Evolutionary conservation across 2,329 filamentous ascomycete genomes (phyloP).

Genomic region (Penicillium sp.): DNA sequence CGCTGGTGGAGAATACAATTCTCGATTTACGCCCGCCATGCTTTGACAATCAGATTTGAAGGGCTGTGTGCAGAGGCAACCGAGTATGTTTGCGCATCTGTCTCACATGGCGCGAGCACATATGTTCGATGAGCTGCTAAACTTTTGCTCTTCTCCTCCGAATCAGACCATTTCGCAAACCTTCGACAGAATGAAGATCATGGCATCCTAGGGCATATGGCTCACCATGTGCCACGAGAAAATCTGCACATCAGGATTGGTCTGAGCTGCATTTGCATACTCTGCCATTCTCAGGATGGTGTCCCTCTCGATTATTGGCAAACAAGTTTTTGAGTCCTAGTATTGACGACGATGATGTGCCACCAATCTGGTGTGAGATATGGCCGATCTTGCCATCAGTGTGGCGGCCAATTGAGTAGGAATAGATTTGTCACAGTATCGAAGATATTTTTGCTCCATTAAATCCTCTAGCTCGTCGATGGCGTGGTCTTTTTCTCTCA

Average conservation of each 20-base stretch:
- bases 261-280: constrained; percentile 24
- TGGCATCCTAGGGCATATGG: constrained; percentile 53
- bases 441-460: constrained; percentile 38
- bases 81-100: constrained; percentile 13
- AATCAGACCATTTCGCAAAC: constrained; percentile 37
- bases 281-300: constrained; percentile 33
- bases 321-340: constrained; percentile 19
- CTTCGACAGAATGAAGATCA: constrained; percentile 51
- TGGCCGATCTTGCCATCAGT: constrained; percentile 45
- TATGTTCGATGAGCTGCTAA: constrained; percentile 47
- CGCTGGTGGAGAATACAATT: constrained; percentile 21
- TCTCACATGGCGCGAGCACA: constrained; percentile 42
- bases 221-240: constrained; percentile 49
- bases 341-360: constrained; percentile 46
- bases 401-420: constrained; percentile 47
- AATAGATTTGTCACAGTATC: constrained; percentile 40
- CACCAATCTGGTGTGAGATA: constrained; percentile 45
- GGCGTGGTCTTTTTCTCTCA: constrained; percentile 23
- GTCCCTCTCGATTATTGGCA: constrained; percentile 22
- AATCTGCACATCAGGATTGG: constrained; percentile 38
- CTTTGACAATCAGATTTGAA: constrained; percentile 27
- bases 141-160: constrained; percentile 37
- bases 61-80: constrained; percentile 22
- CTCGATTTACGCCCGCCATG: constrained; percentile 25
- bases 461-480: constrained; percentile 37